Evolutionary conservation across 1,284 basidiomycete genomes (phyloP).

Genomic region (Cutaneotrichosporon spelunceum): DNA sequence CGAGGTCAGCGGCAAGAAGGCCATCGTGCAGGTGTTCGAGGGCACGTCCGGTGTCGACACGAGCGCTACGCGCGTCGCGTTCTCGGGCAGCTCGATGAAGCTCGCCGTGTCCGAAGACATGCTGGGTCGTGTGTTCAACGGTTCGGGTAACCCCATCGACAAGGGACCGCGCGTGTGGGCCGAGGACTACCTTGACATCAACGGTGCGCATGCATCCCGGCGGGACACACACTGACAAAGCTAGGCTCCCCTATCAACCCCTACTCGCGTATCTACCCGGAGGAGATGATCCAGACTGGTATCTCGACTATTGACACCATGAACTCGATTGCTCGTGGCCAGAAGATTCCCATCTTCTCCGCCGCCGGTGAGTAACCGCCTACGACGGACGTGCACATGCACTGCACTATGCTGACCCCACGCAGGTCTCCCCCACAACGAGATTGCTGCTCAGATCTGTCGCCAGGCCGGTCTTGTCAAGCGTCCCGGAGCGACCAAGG

Average conservation of each 20-base stretch:
- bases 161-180: conserved; percentile 98
- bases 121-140: conserved; percentile 99
- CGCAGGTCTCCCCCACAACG: conserved; percentile 98
- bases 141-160: conserved; percentile 96
- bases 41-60: conserved; percentile 98
- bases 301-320: conserved; percentile 98
- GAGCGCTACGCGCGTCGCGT: conserved; percentile 87
- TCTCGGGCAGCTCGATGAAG: conserved; percentile 98
- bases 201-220: conserved; percentile 62
- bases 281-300: conserved; percentile 99
- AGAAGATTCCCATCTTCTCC: conserved; percentile 99
- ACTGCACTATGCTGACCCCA: not conserved
- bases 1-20: conserved; percentile 97
- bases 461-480: conserved; percentile 98
- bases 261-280: conserved; percentile 97
- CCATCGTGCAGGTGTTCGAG: conserved; percentile 99
- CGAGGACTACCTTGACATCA: conserved; percentile 99
- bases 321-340: conserved; percentile 99
- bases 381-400: conserved; percentile 1
- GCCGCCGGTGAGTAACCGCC: conserved; percentile 60
- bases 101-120: conserved; percentile 99
- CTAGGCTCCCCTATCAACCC: conserved; percentile 99
- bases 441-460: conserved; percentile 99
- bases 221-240: conserved; percentile 19
- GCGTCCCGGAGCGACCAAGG: conserved; percentile 75